These are phyloP conservation scores for Saccharomycopsis olivae DNA, from an alignment of 805 yeast species.

Conservation along the genomic window DNA sequence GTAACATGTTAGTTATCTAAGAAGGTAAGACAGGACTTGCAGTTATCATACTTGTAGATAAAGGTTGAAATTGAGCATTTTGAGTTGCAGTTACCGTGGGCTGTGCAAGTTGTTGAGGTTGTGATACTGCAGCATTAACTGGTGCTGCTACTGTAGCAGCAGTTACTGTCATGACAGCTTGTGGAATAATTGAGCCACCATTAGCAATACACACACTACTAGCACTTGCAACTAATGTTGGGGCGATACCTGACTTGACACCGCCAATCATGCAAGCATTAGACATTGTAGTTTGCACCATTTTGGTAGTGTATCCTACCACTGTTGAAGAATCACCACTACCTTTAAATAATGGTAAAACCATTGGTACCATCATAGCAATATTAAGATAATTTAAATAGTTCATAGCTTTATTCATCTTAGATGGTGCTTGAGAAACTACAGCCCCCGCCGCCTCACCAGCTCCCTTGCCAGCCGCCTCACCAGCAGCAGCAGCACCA, in stretches of 20 bases:
- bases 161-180: not conserved
- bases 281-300: conserved; percentile 4
- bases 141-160: not conserved
- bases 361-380: conserved; percentile 13
- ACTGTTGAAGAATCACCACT: no score
- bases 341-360: conserved; percentile 1
- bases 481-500: conserved; percentile 1
- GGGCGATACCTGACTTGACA: not conserved
- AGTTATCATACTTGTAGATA: no score
- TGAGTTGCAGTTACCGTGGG: no score
- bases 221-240: conserved; percentile 6
- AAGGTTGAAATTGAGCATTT: no score
- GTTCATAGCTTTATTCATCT: not conserved
- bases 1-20: no score
- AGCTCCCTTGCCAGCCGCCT: conserved; percentile 4
- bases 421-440: not conserved
- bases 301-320: conserved; percentile 2
- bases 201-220: conserved; percentile 7
- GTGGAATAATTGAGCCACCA: conserved; percentile 7
- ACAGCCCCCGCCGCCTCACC: not conserved
- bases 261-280: conserved; percentile 8
- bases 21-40: no score
- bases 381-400: not conserved
- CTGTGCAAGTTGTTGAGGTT: not conserved
- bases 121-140: not conserved